Base-by-base conservation (phyloP, 202 grass and related monocot species). In the Cymbopogon flexuosus region DNA sequence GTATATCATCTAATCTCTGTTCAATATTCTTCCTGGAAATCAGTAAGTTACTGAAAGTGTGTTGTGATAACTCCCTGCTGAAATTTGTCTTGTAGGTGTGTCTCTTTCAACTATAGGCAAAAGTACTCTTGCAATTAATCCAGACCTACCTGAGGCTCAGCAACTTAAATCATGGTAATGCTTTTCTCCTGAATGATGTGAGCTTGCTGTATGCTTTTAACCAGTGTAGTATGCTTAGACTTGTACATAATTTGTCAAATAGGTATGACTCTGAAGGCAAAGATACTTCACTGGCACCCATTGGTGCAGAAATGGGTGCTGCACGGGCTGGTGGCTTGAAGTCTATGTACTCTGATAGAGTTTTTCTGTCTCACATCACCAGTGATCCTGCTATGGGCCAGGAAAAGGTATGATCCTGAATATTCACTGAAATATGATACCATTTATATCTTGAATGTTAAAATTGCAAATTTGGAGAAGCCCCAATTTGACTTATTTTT, bases 231-330 rank as follows among this genome's bases (percentile, higher is more conserved):
- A 21, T 43, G 10, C 54, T 37, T 42, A 66, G 14, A n/a, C 23
- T 43, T 16, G 47, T 49, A n/a, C 0, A 8, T 41, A 33, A 81
- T 77, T 81, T 75, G 36, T 60, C 1, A 52, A 77, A 76, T 40
- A 99, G 96, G 96, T 99, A 93, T 30, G 90, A 99, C n/a, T 91
- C 81, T 73, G 90, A 93, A 82, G 96, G 96, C 18, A 96, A 93
- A 75, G 70, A 60, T 35, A 69, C 85, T 75, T 73, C 87, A 56
- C 83, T 99, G 92, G 62, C 90, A 76, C 76, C 96, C 41, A 40
- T 99, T 35, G 88, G 96, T 46, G 91, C 96, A 79, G 89, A 88
- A 18, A 88, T 91, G 88, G 60, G 64, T 71, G 81, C 67, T 33
- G 61, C 88, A 65, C 78, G 62, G 42, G 29, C 90, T 58, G 85